Base-by-base conservation (phyloP, 2,329 filamentous ascomycete genomes). In the Neocucurbitaria cava region DNA sequence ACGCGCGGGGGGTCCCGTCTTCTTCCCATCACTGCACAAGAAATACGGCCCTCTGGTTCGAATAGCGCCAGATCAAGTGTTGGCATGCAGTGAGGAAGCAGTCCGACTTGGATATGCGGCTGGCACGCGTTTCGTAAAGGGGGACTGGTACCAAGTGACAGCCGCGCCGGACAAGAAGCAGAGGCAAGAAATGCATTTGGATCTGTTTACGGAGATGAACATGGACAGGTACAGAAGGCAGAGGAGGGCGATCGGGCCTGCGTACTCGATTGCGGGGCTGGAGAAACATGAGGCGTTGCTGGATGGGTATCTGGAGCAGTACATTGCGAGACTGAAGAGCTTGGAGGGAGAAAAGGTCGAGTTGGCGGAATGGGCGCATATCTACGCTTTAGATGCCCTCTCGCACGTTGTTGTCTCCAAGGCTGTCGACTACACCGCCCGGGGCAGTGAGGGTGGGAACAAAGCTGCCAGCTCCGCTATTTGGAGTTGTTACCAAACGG, bases 201-300 rank as follows among this genome's bases (percentile, higher is more conserved):
- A 56, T 28, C 21, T 56, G 13, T 30, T 56, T 24, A 52, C 43
- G n/a, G 53, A 56, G 20, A 42, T 24, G 28, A 30, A 56, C 20
- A 48, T 26, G 28, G 35, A 52, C 3, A 17, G 28, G 23, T 52
- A 56, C 24, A 30, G 43, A 35, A 8, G 21, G 21, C 54, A 56
- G 44, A 17, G 44, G 21, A 36, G 54, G 2, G 41, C 47, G 5
- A 52, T 56, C 17, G 54, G 54, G 10, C 54, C 54, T 7, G 45
- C 48, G 21, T 52, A 52, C 26, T 49, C 43, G 10, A 52, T 52
- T 26, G 23, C 7, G 3, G 44, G 38, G 3, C 21, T 56, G 38
- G 54, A 56, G 44, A 52, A 52, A 31, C 54, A 56, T 36, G 49
- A 56, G 31, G 18, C 26, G 13, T 24, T 47, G 13, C 18, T 56